phyloP scores from a whole-genome alignment of 495 filamentous ascomycete species.

The Staphylotrichum tortipilum region DNA sequence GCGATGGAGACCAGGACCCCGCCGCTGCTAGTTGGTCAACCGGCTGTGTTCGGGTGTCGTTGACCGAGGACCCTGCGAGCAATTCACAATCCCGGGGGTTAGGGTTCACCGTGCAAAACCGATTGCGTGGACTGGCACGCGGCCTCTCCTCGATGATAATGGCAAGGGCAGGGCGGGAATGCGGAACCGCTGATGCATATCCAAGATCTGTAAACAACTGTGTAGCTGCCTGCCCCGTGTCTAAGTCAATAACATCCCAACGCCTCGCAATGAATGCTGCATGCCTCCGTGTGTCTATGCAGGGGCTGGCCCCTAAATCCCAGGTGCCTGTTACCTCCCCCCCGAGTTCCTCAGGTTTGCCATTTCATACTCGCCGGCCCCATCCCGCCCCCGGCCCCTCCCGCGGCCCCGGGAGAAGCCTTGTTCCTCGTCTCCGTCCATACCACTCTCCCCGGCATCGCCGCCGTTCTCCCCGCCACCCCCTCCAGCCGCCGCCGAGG shows the following conservation, averaged over 20 bases:
- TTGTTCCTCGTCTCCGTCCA: conserved; percentile 14
- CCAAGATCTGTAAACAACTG: too few species aligned
- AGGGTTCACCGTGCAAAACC: neutral
- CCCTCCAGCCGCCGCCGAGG: conserved; percentile 4
- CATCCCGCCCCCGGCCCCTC: conserved; percentile 8
- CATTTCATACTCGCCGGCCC: conserved; percentile 14
- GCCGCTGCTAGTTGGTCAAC: conserved; percentile 4
- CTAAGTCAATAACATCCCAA: too few species aligned
- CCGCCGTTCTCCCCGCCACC: conserved; percentile 1
- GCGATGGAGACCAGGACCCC: neutral
- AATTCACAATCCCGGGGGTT: too few species aligned
- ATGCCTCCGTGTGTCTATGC: too few species aligned
- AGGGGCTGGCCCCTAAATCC: neutral
- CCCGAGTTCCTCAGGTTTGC: neutral
- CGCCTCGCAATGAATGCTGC: too few species aligned
- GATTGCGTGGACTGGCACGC: too few species aligned
- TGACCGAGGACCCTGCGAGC: neutral
- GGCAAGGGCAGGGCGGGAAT: too few species aligned
- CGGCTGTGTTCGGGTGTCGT: neutral
- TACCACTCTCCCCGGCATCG: conserved; percentile 22
- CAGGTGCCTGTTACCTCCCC: neutral
- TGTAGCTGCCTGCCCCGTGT: too few species aligned
- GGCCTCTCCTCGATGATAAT: too few species aligned
- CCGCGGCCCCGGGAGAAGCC: conserved; percentile 9
- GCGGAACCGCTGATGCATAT: too few species aligned